Conservation (phyloP, 306 rosid species). For the Vicia sativa region DNA sequence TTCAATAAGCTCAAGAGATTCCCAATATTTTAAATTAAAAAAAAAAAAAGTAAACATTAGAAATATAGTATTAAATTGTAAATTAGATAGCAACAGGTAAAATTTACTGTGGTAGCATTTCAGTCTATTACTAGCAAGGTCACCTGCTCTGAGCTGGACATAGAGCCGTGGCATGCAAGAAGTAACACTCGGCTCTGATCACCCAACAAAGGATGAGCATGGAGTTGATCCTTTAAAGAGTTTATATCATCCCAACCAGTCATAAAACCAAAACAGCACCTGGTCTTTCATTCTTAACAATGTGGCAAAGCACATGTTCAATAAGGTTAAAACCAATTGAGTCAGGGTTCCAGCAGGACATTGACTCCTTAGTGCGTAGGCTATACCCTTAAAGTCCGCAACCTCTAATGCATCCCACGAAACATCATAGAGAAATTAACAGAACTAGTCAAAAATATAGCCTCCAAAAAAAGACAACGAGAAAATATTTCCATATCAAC, state of each 20-base stretch:
- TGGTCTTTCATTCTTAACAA: slow-evolving; percentile 74
- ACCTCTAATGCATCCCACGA: slow-evolving; percentile 73
- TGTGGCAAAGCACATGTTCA: slow-evolving; percentile 73
- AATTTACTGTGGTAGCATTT: slow-evolving; percentile 18
- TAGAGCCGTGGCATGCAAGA: slow-evolving; percentile 93
- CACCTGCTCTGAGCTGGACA: slow-evolving; percentile 98
- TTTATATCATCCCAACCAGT: slow-evolving; percentile 99
- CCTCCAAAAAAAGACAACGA: not conserved
- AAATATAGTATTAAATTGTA: slow-evolving; percentile 21
- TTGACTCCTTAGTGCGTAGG: slow-evolving; percentile 67
- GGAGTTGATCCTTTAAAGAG: slow-evolving; percentile 82
- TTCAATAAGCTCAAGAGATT: slow-evolving; percentile 1
- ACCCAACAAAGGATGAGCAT: slow-evolving; percentile 79
- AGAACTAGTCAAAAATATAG: slow-evolving; percentile 5
- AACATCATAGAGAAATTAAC: slow-evolving; percentile 40
- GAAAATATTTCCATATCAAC: slow-evolving; percentile 14
- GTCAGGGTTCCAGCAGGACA: slow-evolving; percentile 89
- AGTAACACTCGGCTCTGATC: slow-evolving; percentile 69
- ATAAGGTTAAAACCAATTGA: slow-evolving; percentile 88
- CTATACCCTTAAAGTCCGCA: slow-evolving; percentile 68
- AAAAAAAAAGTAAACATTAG: not conserved
- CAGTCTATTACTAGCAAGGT: slow-evolving; percentile 35
- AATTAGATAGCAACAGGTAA: slow-evolving; percentile 28
- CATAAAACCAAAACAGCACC: slow-evolving; percentile 94
- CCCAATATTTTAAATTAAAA: slow-evolving; percentile 15